phyloP scores from a whole-genome alignment of 73 alveolate species.

The Uronychia setigera region DNA sequence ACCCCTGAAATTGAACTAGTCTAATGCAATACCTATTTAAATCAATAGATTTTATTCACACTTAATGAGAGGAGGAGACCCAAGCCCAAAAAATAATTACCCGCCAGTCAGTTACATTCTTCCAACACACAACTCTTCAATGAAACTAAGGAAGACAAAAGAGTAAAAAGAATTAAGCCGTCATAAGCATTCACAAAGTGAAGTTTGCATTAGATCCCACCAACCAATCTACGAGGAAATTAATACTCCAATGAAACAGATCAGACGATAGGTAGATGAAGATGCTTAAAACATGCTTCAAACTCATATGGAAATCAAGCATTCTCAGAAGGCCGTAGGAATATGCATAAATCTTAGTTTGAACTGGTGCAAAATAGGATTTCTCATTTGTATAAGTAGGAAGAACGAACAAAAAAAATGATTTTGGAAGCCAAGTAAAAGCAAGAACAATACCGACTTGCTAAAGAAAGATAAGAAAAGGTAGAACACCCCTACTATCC shows the following conservation, averaged over 20 bases:
- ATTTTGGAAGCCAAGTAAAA: not conserved
- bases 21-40: no score
- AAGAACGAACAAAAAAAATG: not conserved
- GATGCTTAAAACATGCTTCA: not conserved
- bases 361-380: not conserved
- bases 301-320: not conserved
- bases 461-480: not conserved
- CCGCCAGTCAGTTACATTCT: no score
- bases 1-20: no score
- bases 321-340: not conserved
- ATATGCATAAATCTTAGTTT: not conserved
- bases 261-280: not conserved
- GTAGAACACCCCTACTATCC: not conserved
- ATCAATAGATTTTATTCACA: no score
- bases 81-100: no score
- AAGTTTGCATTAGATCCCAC: not conserved
- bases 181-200: not conserved
- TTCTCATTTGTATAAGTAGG: not conserved
- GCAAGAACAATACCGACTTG: not conserved
- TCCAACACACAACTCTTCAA: no score
- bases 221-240: not conserved
- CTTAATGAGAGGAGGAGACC: no score
- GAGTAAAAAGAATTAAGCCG: no score
- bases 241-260: not conserved
- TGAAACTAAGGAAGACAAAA: no score